These are phyloP conservation scores for Boletales sp. DNA, from an alignment of 768 basidiomycete species.

Conservation along the genomic window DNA sequence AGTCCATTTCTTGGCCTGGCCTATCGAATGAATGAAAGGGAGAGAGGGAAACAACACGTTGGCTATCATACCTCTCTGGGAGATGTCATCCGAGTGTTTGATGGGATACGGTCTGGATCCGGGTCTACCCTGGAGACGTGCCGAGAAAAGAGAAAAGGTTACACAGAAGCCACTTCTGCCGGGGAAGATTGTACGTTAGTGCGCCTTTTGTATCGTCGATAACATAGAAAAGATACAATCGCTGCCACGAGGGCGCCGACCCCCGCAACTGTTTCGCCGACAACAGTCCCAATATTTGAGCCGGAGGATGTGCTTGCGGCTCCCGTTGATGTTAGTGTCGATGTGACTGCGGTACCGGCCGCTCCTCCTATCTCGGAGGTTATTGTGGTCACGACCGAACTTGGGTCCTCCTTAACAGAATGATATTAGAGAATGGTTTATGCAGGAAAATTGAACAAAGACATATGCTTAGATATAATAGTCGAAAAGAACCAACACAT, in stretches of 20 bases:
- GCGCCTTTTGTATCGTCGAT: not conserved
- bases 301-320: not conserved
- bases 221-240: not conserved
- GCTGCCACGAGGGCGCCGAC: not conserved
- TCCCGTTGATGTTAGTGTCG: too few species aligned
- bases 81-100: not conserved
- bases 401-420: slow-evolving; percentile 1
- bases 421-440: not conserved
- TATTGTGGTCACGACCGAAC: not conserved
- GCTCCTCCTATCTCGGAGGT: too few species aligned
- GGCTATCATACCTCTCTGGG: not conserved
- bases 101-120: too few species aligned
- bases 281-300: not conserved
- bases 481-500: slow-evolving; percentile 13
- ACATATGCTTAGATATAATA: slow-evolving; percentile 16
- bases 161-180: not conserved
- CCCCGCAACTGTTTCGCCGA: slow-evolving; percentile 4
- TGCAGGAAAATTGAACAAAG: not conserved
- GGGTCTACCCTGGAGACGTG: not conserved
- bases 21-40: not conserved
- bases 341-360: too few species aligned
- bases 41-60: too few species aligned
- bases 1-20: not conserved
- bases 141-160: not conserved
- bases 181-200: not conserved